Conservation (phyloP, 106 monocot species). For the Dioscorea zingiberensis region DNA sequence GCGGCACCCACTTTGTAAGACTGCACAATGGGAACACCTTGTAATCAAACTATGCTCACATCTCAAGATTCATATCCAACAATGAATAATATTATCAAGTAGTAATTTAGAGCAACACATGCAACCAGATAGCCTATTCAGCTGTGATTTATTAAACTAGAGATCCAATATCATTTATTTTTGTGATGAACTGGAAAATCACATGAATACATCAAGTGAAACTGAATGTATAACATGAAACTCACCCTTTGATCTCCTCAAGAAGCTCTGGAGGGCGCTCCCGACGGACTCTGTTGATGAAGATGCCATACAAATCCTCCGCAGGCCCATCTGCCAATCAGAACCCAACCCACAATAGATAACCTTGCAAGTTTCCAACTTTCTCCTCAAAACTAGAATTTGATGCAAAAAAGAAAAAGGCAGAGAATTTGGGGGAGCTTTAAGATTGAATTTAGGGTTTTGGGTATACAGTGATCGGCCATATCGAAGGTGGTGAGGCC, state of each 20-base stretch:
- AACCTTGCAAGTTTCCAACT: neutral
- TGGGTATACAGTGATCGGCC: conserved; percentile 85
- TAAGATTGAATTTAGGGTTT: too few relatives aligned
- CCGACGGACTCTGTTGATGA: conserved; percentile 89
- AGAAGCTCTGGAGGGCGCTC: conserved; percentile 86
- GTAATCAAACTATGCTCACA: too few relatives aligned
- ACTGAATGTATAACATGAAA: neutral
- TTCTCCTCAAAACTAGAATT: neutral
- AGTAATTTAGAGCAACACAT: too few relatives aligned
- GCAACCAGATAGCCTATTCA: too few relatives aligned
- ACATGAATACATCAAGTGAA: too few relatives aligned
- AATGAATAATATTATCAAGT: too few relatives aligned
- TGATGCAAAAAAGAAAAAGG: neutral
- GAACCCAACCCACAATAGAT: neutral
- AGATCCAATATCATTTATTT: too few relatives aligned
- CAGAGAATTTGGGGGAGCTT: neutral
- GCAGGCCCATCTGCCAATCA: conserved; percentile 81
- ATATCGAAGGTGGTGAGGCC: conserved; percentile 97
- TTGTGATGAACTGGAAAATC: too few relatives aligned
- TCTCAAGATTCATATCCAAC: too few relatives aligned
- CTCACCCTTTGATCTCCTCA: conserved; percentile 75
- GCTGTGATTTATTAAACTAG: too few relatives aligned
- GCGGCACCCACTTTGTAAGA: conserved; percentile 96
- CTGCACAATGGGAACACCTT: conserved; percentile 18
- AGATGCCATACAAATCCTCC: conserved; percentile 93